These are phyloP conservation scores for Phascolomyces articulosus DNA, from an alignment of 371 early-diverging fungal genomes.

Conservation along the genomic window DNA sequence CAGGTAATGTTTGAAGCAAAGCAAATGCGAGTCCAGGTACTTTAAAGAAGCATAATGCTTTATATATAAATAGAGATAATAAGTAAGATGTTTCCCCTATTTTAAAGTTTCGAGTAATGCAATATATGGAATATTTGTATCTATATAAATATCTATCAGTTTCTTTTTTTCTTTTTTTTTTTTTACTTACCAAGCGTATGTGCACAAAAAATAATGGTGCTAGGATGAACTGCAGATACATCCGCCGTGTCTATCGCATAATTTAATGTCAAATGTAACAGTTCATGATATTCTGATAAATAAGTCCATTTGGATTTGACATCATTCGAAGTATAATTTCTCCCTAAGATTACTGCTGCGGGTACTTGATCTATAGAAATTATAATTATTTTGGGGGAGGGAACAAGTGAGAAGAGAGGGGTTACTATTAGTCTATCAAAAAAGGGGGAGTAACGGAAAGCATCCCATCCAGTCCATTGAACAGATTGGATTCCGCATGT, in stretches of 20 bases:
- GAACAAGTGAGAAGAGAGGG: too few relatives aligned
- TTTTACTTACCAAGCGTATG: constrained; percentile 39
- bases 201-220: constrained; percentile 57
- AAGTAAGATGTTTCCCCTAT: not conserved
- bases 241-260: constrained; percentile 50
- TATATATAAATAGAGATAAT: not conserved
- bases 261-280: constrained; percentile 31
- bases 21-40: constrained; percentile 54
- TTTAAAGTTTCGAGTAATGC: not conserved
- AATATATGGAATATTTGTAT: too few relatives aligned
- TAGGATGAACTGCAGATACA: constrained; percentile 49
- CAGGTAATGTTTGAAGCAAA: constrained; percentile 42
- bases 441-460: not conserved
- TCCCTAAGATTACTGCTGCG: not conserved
- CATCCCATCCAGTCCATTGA: too few relatives aligned
- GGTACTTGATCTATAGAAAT: constrained; percentile 10
- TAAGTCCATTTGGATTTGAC: not conserved
- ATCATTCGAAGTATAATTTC: not conserved
- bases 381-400: constrained; percentile 4
- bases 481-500: not conserved
- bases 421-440: too few relatives aligned
- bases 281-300: constrained; percentile 20
- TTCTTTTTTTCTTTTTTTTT: not conserved
- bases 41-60: constrained; percentile 59
- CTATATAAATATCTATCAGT: too few relatives aligned